phyloP scores from a whole-genome alignment of 768 basidiomycete species.

The Tubosaeta brunneosetosa region DNA sequence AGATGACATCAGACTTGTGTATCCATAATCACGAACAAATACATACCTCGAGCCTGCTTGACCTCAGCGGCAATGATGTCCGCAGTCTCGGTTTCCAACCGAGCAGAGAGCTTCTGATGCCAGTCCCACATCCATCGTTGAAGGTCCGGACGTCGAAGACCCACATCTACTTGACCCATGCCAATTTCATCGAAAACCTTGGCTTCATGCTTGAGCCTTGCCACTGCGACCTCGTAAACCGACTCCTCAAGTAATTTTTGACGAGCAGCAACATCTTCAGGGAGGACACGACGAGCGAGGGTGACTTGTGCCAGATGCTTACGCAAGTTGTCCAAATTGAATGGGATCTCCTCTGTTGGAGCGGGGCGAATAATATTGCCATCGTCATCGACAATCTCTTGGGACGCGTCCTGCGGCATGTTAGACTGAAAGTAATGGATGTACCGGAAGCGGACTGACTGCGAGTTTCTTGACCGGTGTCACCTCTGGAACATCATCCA shows the following conservation, averaged over 20 bases:
- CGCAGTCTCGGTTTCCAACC: constrained; percentile 49
- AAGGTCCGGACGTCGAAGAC: constrained; percentile 47
- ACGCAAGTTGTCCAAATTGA: constrained; percentile 70
- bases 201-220: constrained; percentile 61
- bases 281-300: constrained; percentile 58
- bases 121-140: constrained; percentile 85
- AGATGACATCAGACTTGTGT: neutral
- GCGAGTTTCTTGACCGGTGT: constrained; percentile 51
- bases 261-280: constrained; percentile 64
- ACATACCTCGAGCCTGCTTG: constrained; percentile 20
- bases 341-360: constrained; percentile 48
- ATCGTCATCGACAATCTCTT: constrained; percentile 17
- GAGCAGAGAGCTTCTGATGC: constrained; percentile 56
- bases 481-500: constrained; percentile 55
- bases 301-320: constrained; percentile 61
- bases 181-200: constrained; percentile 56
- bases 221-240: constrained; percentile 77
- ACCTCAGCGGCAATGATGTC: constrained; percentile 39
- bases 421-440: neutral
- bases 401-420: constrained; percentile 11
- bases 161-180: constrained; percentile 41
- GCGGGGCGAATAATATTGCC: constrained; percentile 21
- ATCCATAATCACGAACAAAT: neutral
- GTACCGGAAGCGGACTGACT: constrained; percentile 22
- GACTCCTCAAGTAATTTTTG: constrained; percentile 83